Evolutionary conservation across 768 basidiomycete genomes (phyloP).

Genomic region (Rhodosporidiobolus odoratus): DNA sequence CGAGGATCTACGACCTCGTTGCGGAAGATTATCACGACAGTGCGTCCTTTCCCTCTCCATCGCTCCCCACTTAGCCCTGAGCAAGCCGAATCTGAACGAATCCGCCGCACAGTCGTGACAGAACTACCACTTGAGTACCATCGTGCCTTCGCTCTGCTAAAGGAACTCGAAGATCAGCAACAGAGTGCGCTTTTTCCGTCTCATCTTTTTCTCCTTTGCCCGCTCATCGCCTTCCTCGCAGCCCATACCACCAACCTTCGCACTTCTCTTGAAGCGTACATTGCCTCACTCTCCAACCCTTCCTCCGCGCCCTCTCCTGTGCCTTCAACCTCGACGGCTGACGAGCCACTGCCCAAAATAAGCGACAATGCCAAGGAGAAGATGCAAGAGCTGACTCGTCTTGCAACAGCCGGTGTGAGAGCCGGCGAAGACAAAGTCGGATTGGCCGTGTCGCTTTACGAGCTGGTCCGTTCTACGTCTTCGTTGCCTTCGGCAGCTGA

Average conservation of each 20-base stretch:
- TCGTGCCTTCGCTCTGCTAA: conserved; percentile 63
- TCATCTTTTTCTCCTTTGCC: background rate
- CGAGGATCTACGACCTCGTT: conserved; percentile 59
- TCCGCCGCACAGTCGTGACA: conserved; percentile 58
- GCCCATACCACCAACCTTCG: background rate
- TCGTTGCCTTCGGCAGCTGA: background rate
- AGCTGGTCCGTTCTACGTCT: conserved; percentile 53
- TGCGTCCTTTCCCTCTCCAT: conserved; percentile 41
- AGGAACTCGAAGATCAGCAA: conserved; percentile 66
- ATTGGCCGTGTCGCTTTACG: conserved; percentile 63
- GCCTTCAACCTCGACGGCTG: background rate
- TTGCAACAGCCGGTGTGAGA: conserved; percentile 4
- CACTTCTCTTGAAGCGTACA: background rate
- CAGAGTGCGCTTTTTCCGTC: conserved; percentile 50
- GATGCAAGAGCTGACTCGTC: background rate
- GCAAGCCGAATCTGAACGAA: conserved; percentile 2
- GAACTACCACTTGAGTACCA: conserved; percentile 71
- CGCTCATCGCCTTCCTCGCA: no score
- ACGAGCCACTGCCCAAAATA: background rate
- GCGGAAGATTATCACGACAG: conserved; percentile 63
- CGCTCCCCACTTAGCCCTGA: background rate
- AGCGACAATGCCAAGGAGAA: background rate
- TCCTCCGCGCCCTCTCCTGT: background rate
- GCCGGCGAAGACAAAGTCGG: conserved; percentile 65
- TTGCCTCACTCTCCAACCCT: conserved; percentile 1